Evolutionary conservation across 768 basidiomycete genomes (phyloP), one percentile per base, ranked within the genome.

Genomic region (Pulveroboletus sp.): DNA sequence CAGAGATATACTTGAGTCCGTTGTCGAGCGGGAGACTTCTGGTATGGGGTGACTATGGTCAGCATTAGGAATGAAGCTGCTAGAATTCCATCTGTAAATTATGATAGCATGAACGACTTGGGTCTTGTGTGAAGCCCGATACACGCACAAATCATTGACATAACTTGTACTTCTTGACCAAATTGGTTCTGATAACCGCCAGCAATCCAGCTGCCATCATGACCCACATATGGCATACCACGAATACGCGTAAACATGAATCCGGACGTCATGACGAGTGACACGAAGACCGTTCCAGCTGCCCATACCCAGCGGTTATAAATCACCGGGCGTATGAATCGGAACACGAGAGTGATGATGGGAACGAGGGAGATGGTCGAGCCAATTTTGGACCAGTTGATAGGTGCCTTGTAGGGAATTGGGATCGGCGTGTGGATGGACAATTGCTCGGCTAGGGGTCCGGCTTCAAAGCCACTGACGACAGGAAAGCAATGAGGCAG

Each of bases 191-290:
- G 84, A 71, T 84, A 97, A 5, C 95, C 95, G 9, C 71, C 76
- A 8, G 93, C 89, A 60, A 99, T 86, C 87, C 92, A 93, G 43
- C 78, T 73, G 21, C 84, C 83, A 48, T 80, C 76, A 0, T 73
- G 72, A 27, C 80, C 82, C 21, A 72, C 73, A 63, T 80, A 92
- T 3, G 92, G 93, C 41, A 77, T 77, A 30, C 77, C 77, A 54
- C 95, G 84, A 59, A 99, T 99, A 56, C 86, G 87, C 51, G 88
- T 89, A 72, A 95, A 99, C 96, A 99, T 99, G 74, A 83, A 88
- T 8, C 96, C 96, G 8, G 86, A 83, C 18, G 84, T 94, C 85
- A 97, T 95, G 59, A 91, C 71, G 28, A 86, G 69, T 17, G 90
- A 84, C 8, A 82, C 78, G 26, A 81, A 64, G 36, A 84, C 49